Evolutionary conservation across 192 early-diverging fungal genomes (phyloP).

Genomic region (Paraglomus brasilianum): DNA sequence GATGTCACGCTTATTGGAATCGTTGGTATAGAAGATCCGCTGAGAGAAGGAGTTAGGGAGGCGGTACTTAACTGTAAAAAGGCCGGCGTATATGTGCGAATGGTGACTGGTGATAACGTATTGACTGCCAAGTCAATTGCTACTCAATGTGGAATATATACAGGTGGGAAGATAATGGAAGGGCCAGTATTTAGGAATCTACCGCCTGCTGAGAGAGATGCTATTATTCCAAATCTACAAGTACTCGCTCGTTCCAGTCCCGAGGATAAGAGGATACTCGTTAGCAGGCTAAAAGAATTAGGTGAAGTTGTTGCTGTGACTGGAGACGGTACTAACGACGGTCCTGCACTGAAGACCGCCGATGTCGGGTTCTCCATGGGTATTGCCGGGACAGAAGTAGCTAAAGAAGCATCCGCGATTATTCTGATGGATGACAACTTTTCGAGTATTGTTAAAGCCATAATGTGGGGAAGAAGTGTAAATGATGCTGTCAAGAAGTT

Average conservation of each 20-base stretch:
- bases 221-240: constrained; percentile 87
- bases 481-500: constrained; percentile 99
- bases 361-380: constrained; percentile 99
- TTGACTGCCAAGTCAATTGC: constrained; percentile 94
- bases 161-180: constrained; percentile 90
- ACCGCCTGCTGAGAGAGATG: constrained; percentile 81
- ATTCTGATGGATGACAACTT: constrained; percentile 99
- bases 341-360: constrained; percentile 87
- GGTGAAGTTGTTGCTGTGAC: constrained; percentile 98
- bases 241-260: constrained; percentile 95
- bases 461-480: constrained; percentile 95
- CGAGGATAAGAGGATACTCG: constrained; percentile 94
- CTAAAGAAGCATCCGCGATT: constrained; percentile 98
- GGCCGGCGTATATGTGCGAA: constrained; percentile 94
- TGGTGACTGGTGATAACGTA: constrained; percentile 99
- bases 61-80: constrained; percentile 85
- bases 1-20: constrained; percentile 78
- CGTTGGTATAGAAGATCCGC: constrained; percentile 96
- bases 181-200: constrained; percentile 91
- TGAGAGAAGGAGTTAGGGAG: constrained; percentile 91
- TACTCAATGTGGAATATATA: constrained; percentile 88
- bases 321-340: constrained; percentile 99
- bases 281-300: constrained; percentile 80
- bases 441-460: constrained; percentile 93
- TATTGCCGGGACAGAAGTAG: constrained; percentile 98